These are phyloP conservation scores for Myxozyma sirexii DNA, from an alignment of 805 yeast genomes.

Conservation along the genomic window DNA sequence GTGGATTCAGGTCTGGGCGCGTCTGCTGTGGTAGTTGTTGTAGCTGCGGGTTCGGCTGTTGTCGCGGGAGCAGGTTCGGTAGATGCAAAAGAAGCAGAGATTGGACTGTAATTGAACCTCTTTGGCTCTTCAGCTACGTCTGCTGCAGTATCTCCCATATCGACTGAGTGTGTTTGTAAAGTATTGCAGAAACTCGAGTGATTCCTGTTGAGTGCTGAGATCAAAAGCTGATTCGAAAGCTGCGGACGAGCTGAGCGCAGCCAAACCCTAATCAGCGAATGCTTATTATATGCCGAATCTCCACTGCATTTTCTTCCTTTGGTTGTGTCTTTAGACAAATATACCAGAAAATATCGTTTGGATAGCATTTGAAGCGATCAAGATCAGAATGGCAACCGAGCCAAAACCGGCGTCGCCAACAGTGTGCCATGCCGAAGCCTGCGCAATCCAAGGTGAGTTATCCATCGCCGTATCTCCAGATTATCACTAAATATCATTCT, in stretches of 20 bases:
- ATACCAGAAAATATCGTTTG: not conserved
- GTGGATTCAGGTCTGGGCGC: not conserved
- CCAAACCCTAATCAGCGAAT: not conserved
- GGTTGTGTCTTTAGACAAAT: not conserved
- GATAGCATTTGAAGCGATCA: no score
- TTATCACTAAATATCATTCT: no score
- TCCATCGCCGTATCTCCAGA: no score
- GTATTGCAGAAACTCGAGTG: no score
- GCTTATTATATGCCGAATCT: no score
- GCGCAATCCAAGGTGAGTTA: slow-evolving; percentile 66
- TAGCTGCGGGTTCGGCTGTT: not conserved
- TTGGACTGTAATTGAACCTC: slow-evolving; percentile 8
- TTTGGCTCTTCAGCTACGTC: not conserved
- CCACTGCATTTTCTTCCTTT: no score
- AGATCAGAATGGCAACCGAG: not conserved
- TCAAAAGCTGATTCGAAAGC: not conserved
- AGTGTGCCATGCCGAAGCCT: slow-evolving; percentile 76
- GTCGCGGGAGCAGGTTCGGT: not conserved
- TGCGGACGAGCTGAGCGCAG: not conserved
- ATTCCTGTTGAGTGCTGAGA: not conserved
- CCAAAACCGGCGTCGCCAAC: slow-evolving; percentile 24
- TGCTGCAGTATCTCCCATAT: not conserved
- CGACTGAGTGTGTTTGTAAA: not conserved
- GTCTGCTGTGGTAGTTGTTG: not conserved
- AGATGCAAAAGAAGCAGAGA: slow-evolving; percentile 1